A percentile compares a stretch with the other conserved stretches of the same genome.
Evolutionary conservation across 2,329 filamentous ascomycete genomes (phyloP).

Genomic region (Pestalotiopsis sp.): DNA sequence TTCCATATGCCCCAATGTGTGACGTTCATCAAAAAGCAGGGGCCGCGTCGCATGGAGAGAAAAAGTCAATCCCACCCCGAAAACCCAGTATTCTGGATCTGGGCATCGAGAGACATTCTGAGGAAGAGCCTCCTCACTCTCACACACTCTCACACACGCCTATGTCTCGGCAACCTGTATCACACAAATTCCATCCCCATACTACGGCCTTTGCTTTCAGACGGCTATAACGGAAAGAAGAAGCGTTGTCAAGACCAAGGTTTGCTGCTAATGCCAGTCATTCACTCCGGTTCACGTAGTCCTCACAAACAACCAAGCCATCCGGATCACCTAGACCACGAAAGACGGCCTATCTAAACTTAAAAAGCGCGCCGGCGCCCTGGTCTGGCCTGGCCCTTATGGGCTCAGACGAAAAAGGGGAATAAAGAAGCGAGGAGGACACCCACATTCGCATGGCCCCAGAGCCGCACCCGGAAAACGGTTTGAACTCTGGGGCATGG

Average conservation of each 20-base stretch:
- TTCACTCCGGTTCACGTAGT: neutral
- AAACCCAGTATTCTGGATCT: neutral
- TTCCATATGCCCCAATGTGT: neutral
- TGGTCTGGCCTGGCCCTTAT: no score
- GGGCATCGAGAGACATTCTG: neutral
- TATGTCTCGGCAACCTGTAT: neutral
- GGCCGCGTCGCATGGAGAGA: neutral
- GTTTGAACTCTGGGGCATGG: no score
- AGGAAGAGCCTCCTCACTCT: neutral
- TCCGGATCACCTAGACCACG: neutral
- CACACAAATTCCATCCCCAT: neutral
- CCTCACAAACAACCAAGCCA: neutral
- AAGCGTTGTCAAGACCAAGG: neutral
- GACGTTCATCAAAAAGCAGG: neutral
- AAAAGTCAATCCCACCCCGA: neutral
- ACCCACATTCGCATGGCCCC: no score
- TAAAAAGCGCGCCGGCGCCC: neutral
- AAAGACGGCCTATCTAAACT: neutral
- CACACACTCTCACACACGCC: neutral
- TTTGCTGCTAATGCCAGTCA: neutral
- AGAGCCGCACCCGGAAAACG: no score
- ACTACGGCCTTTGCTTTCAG: no score
- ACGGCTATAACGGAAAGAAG: neutral
- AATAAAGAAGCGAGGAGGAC: no score
- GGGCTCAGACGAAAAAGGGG: no score